phyloP scores from a whole-genome alignment of 2,329 filamentous ascomycete species.

The Hypoxylon sp. region DNA sequence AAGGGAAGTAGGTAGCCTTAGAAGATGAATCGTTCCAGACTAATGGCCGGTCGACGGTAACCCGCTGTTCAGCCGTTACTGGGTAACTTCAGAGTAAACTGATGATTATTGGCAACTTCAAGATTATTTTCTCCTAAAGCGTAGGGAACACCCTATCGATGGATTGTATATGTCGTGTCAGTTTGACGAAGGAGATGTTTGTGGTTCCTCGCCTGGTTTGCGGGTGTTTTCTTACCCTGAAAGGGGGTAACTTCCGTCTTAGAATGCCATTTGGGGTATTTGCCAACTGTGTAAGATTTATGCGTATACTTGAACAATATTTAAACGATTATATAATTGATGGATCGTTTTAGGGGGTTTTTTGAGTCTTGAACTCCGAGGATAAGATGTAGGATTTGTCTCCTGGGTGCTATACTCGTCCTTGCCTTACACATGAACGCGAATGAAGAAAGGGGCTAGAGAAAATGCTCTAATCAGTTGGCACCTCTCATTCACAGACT shows the following conservation, averaged over 20 bases:
- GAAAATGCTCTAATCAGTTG: not conserved
- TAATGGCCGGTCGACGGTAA: too few species aligned
- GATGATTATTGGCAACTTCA: too few species aligned
- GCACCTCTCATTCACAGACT: not conserved
- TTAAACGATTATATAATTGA: not conserved
- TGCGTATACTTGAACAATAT: not conserved
- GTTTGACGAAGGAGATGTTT: conserved; percentile 1
- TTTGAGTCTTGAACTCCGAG: not conserved
- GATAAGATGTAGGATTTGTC: not conserved
- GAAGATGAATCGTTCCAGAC: too few species aligned
- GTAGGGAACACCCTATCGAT: not conserved
- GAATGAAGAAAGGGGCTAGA: not conserved
- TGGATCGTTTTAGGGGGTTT: not conserved
- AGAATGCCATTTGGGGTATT: not conserved
- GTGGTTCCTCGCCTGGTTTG: not conserved
- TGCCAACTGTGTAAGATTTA: not conserved
- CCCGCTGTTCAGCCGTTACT: too few species aligned
- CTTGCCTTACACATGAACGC: not conserved
- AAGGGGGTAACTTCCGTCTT: not conserved
- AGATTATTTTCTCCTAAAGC: too few species aligned
- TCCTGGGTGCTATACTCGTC: not conserved
- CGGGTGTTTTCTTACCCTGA: not conserved
- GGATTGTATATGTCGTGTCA: not conserved
- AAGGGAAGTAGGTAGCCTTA: too few species aligned
- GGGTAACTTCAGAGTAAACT: too few species aligned